phyloP scores from a whole-genome alignment of 352 stramenopile species.

The Globisporangium recalcitrans region DNA sequence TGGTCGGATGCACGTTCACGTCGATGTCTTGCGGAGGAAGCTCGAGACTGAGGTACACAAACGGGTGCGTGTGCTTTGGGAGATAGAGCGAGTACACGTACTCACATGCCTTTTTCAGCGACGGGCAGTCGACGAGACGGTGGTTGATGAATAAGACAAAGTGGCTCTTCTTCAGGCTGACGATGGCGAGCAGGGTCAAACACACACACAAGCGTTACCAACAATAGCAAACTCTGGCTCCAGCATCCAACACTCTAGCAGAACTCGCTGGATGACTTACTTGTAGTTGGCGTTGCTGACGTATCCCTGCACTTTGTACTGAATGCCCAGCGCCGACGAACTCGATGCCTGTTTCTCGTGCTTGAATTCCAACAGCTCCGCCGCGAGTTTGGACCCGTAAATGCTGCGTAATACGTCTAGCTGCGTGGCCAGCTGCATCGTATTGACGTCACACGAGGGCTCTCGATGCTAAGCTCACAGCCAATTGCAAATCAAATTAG shows the following conservation, averaged over 20 bases:
- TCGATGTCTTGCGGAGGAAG: conserved; percentile 93
- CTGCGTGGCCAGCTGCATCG: conserved; percentile 50
- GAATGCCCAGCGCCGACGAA: conserved; percentile 20
- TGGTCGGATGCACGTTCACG: conserved; percentile 99
- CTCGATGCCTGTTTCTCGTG: conserved; percentile 22
- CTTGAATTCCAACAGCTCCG: conserved; percentile 54
- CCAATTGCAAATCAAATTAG: neutral
- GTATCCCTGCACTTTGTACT: conserved; percentile 46
- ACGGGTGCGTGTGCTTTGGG: conserved; percentile 93
- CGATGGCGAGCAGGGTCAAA: neutral
- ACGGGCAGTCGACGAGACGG: conserved; percentile 91
- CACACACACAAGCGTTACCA: neutral
- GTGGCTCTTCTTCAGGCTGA: conserved; percentile 74
- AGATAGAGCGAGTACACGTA: conserved; percentile 93
- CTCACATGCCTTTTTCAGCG: conserved; percentile 92
- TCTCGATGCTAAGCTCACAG: conserved; percentile 52
- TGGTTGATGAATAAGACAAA: conserved; percentile 98
- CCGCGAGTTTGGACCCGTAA: conserved; percentile 65
- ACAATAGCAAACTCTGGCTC: neutral
- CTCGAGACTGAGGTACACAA: conserved; percentile 96
- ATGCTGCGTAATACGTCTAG: conserved; percentile 71
- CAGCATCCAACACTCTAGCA: neutral
- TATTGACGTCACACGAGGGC: conserved; percentile 76
- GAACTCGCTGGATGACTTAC: conserved; percentile 21
- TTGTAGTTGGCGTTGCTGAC: conserved; percentile 89